These are phyloP conservation scores for Dictyostelium firmibasis DNA, from an alignment of 78 protist genomes.

Conservation along the genomic window DNA sequence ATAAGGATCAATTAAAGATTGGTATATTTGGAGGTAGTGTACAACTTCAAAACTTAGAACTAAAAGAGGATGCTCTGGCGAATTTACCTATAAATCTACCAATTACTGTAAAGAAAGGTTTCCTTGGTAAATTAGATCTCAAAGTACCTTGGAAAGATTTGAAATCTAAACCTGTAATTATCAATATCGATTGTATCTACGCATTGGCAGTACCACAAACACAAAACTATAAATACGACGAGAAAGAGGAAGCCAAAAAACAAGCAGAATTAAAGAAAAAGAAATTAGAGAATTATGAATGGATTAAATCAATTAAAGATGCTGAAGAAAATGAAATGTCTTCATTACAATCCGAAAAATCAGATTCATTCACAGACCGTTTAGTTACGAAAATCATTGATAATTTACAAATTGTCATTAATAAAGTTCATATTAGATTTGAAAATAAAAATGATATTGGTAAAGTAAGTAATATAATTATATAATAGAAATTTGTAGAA, in stretches of 20 bases:
- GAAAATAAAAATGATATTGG: slow-evolving; percentile 75
- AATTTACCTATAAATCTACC: slow-evolving; percentile 79
- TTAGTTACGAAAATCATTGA: slow-evolving; percentile 80
- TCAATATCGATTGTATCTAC: slow-evolving; percentile 50
- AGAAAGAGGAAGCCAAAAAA: slow-evolving; percentile 49
- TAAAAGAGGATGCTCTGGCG: slow-evolving; percentile 73
- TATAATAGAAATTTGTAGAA: neutral
- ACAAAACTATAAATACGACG: slow-evolving; percentile 53
- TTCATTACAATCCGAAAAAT: neutral
- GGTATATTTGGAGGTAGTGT: slow-evolving; percentile 81
- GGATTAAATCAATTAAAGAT: slow-evolving; percentile 59
- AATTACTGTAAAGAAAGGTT: slow-evolving; percentile 69
- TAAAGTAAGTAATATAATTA: neutral
- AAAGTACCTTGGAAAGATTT: slow-evolving; percentile 87
- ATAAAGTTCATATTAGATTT: slow-evolving; percentile 76
- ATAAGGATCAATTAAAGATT: slow-evolving; percentile 81
- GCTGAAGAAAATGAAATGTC: slow-evolving; percentile 33
- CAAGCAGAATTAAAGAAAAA: slow-evolving; percentile 31
- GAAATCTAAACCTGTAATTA: slow-evolving; percentile 82
- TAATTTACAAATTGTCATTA: slow-evolving; percentile 70
- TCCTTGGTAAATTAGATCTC: slow-evolving; percentile 73
- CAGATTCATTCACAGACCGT: slow-evolving; percentile 28
- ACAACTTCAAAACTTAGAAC: slow-evolving; percentile 48
- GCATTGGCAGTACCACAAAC: slow-evolving; percentile 71
- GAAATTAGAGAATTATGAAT: slow-evolving; percentile 65